These are phyloP conservation scores for Termitomyces sp. DNA, from an alignment of 768 basidiomycete genomes.

Conservation along the genomic window DNA sequence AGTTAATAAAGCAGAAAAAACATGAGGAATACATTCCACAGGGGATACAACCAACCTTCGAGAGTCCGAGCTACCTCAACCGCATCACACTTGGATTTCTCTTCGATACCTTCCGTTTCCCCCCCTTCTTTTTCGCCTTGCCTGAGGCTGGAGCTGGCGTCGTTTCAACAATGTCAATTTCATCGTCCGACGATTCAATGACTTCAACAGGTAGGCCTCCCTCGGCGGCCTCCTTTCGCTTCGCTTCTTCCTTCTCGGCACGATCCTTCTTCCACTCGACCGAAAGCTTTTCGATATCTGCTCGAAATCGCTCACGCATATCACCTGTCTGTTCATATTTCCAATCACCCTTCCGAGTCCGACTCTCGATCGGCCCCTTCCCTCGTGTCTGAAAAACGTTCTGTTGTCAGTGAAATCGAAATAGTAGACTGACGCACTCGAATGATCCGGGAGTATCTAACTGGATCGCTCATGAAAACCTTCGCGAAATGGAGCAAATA, in stretches of 20 bases:
- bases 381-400: slow-evolving; percentile 20
- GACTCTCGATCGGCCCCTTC: slow-evolving; percentile 28
- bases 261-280: slow-evolving; percentile 50
- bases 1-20: slow-evolving; percentile 2
- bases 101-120: slow-evolving; percentile 12
- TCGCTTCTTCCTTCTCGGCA: slow-evolving; percentile 35
- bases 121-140: slow-evolving; percentile 14
- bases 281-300: slow-evolving; percentile 48
- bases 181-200: slow-evolving; percentile 37
- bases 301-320: slow-evolving; percentile 45
- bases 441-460: slow-evolving; percentile 49
- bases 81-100: slow-evolving; percentile 10
- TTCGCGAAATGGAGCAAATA: slow-evolving; percentile 87
- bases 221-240: slow-evolving; percentile 34
- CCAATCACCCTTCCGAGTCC: slow-evolving; percentile 51
- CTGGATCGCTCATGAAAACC: slow-evolving; percentile 69
- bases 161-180: slow-evolving; percentile 41
- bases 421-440: slow-evolving; percentile 29
- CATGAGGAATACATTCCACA: background rate
- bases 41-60: background rate
- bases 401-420: background rate
- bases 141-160: slow-evolving; percentile 17
- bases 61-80: slow-evolving; percentile 1
- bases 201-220: slow-evolving; percentile 20
- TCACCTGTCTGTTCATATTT: slow-evolving; percentile 42